Base-by-base conservation (phyloP, 495 filamentous ascomycete species). In the Xylaria sp. region DNA sequence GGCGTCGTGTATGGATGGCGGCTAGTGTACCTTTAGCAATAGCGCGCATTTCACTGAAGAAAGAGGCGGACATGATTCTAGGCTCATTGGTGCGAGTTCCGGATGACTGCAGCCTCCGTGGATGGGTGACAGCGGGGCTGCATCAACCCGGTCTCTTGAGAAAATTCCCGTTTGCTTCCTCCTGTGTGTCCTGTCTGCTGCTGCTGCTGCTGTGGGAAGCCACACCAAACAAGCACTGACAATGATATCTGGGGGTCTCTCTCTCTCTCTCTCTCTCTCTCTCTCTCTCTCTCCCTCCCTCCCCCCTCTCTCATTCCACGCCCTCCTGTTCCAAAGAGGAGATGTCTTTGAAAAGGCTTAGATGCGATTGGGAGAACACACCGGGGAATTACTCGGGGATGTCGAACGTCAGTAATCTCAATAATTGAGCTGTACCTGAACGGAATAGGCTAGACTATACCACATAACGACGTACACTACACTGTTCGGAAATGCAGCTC, bases 121-220 rank as follows among this genome's bases (percentile, higher is more conserved):
- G 68, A 76, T 72, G 69, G 76, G 73, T 78, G 73, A 76, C 75
- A 77, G 77, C 72, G 73, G 75, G 73, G 73, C 73, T 78, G 77
- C 73, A 74, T 61, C 67, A 71, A 73, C 29, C 77, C 77, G 74
- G 35, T 59, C 61, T 65, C 35, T 69, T 73, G 63, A 72, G 74
- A 72, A 48, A 71, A 73, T 69, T 75, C 72, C 77, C 74, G 74
- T 72, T 74, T 73, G 63, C 63, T 71, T 59, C 33, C 11, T 31
- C 35, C 44, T 62, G 37, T 71, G 55, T 72, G 64, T 43, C 64
- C 53, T 50, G 37, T 69, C 46, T 52, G 19, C 69, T 41, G 46
- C 43, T 48, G 17, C 17, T 8, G 9, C 12, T 19, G 53, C 24
- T 43, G 48, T 58, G 48, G 48, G 29, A 37, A 41, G 26, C 46